Evolutionary conservation across 106 monocot species (phyloP), one percentile per base, ranked within the genome.

Genomic region (Dendrobium chrysotoxum): DNA sequence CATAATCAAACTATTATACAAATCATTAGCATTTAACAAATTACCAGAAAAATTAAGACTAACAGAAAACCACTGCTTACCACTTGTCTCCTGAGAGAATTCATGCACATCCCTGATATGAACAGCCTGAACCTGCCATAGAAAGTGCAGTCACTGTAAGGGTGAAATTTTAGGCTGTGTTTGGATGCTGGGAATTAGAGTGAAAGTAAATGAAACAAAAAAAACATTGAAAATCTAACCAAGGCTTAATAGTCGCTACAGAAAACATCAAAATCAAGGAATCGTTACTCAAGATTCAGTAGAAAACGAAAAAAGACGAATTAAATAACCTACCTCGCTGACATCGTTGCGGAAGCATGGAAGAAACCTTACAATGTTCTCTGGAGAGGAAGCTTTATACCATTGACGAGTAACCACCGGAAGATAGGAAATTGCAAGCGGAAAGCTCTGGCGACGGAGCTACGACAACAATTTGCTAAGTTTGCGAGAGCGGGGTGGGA

Each of bases 41-140:
- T 15, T 55, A 72, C 0, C 11, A 74, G 25, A 15, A 23, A 42
- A 67, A 7, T 44, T 10, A 41, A 46, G 1, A 28, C 31, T 26
- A 3, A 66, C 26, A 13, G 4, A 53, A 30, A 40, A 38, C 57
- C 70, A 74, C 76, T 41, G 23, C 75, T 82, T 87, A 87, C 88
- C 84, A 68, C 3, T 53, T 10, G 82, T 53, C 58, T 26, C 66
- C 28, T 79, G 35, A 77, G 84, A 40, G 31, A 54, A 2, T 2
- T 76, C 71, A 53, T 58, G 21, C 21, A 31, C 40, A 73, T 84
- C 72, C 23, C 73, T 80, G 53, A 39, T 61, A 77, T 47, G 45
- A 66, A 11, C 13, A 42, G 35, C 28, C 44, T 87, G 73, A 23
- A 80, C 79, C 85, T 85, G 76, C 40, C 30, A 77, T 9, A 26